Evolutionary conservation across 1,284 basidiomycete species (phyloP).

Genomic region (Trichosporon ovoides): DNA sequence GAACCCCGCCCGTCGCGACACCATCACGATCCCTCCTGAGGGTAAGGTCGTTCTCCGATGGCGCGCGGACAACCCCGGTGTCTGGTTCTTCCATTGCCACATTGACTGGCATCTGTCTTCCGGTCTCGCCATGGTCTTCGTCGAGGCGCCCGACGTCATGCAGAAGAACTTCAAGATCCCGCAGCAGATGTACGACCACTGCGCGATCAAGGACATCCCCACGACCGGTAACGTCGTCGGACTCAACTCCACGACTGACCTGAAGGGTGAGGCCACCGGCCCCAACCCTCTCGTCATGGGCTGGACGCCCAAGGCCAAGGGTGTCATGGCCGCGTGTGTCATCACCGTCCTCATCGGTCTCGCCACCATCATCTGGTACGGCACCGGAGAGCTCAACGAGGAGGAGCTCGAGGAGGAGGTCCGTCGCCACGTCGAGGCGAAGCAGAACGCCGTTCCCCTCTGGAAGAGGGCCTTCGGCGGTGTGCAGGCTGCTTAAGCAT

Average conservation of each 20-base stretch:
- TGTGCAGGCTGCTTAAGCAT: neutral
- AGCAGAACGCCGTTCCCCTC: constrained; percentile 51
- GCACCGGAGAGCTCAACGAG: constrained; percentile 63
- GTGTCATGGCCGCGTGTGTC: constrained; percentile 79
- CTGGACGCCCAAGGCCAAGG: constrained; percentile 75
- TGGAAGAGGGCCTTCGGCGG: constrained; percentile 20
- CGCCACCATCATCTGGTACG: constrained; percentile 74
- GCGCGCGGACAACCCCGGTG: constrained; percentile 54
- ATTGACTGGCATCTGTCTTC: constrained; percentile 47
- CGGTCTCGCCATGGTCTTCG: constrained; percentile 50
- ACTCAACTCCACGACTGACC: constrained; percentile 42
- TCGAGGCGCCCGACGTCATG: constrained; percentile 46
- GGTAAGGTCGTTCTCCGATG: constrained; percentile 51
- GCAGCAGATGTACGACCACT: constrained; percentile 58
- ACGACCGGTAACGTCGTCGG: constrained; percentile 62
- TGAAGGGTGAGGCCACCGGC: constrained; percentile 58
- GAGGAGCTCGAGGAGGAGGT: constrained; percentile 71
- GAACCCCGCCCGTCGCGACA: constrained; percentile 81
- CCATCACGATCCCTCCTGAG: constrained; percentile 49
- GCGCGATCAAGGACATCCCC: constrained; percentile 58
- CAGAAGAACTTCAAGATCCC: constrained; percentile 39
- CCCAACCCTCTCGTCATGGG: constrained; percentile 58
- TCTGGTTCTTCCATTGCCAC: constrained; percentile 52
- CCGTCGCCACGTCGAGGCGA: constrained; percentile 55
- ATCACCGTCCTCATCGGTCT: constrained; percentile 77